These are phyloP conservation scores for Gelatoporia subvermispora DNA, from an alignment of 768 basidiomycete species.

Conservation along the genomic window DNA sequence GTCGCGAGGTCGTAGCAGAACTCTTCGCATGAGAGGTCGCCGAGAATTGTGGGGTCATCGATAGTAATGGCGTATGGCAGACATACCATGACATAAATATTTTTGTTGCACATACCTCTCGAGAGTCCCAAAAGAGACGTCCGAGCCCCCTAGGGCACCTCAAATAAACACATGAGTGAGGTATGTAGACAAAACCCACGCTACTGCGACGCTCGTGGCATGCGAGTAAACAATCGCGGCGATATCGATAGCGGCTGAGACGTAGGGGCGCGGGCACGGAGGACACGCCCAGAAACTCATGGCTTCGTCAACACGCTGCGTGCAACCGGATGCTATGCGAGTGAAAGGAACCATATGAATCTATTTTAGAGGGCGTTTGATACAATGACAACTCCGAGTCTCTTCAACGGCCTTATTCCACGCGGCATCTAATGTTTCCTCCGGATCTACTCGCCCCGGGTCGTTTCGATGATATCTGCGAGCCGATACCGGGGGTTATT, in stretches of 20 bases:
- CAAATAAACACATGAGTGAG: too few relatives aligned
- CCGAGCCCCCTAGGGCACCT: too few relatives aligned
- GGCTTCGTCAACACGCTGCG: neutral
- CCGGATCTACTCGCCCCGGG: too few relatives aligned
- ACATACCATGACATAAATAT: too few relatives aligned
- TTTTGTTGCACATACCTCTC: too few relatives aligned
- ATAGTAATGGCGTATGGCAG: constrained; percentile 29
- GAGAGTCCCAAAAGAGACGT: too few relatives aligned
- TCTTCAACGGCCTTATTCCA: too few relatives aligned
- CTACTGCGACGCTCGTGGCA: constrained; percentile 16
- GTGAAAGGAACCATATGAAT: too few relatives aligned
- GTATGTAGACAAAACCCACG: constrained; percentile 35
- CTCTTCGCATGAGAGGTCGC: neutral
- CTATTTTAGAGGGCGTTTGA: too few relatives aligned
- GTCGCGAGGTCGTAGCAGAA: constrained; percentile 3
- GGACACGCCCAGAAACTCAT: neutral
- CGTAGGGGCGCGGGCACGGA: neutral
- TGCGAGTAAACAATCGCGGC: constrained; percentile 9
- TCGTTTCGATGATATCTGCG: neutral
- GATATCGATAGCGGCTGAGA: neutral
- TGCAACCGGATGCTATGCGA: too few relatives aligned
- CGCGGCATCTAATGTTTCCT: too few relatives aligned
- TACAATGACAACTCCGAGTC: too few relatives aligned
- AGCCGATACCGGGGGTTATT: neutral
- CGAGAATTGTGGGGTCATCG: constrained; percentile 29